A percentile compares a stretch with the other conserved stretches of the same genome.
These are phyloP conservation scores for Podila horticola DNA, from an alignment of 192 early-diverging fungal species.

Conservation along the genomic window DNA sequence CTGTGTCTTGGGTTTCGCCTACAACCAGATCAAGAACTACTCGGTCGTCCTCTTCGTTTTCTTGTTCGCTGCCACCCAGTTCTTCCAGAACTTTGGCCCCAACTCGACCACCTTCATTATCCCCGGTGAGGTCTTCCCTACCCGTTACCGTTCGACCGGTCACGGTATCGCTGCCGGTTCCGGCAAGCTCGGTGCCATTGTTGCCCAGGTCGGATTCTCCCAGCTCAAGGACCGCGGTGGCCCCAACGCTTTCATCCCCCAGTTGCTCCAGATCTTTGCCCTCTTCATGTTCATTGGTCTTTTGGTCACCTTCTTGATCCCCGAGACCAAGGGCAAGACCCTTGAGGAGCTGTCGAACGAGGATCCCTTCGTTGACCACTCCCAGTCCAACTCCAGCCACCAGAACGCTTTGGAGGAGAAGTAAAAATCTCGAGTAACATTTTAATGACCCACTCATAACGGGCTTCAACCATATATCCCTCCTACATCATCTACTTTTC, in stretches of 20 bases:
- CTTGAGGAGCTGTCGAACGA: conserved; percentile 79
- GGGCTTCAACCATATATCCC: too few species aligned
- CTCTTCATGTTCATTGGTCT: conserved; percentile 81
- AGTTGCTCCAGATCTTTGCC: conserved; percentile 78
- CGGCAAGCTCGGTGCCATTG: conserved; percentile 83
- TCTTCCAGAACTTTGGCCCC: conserved; percentile 97
- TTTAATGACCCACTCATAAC: too few species aligned
- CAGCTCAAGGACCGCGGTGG: conserved; percentile 79
- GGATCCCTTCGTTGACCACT: conserved; percentile 13
- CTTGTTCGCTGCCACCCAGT: conserved; percentile 70
- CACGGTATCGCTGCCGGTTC: conserved; percentile 86
- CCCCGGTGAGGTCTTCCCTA: conserved; percentile 86
- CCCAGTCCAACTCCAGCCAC: too few species aligned
- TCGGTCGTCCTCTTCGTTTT: conserved; percentile 70
- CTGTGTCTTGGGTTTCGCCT: conserved; percentile 76
- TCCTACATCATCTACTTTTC: too few species aligned
- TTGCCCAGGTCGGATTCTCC: conserved; percentile 78
- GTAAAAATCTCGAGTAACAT: too few species aligned
- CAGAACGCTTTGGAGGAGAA: too few species aligned
- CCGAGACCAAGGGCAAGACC: conserved; percentile 82
- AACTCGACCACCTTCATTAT: conserved; percentile 92
- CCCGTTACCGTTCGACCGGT: conserved; percentile 80
- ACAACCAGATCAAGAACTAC: conserved; percentile 69
- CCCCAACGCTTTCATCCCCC: conserved; percentile 65
- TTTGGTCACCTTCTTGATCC: conserved; percentile 69